A percentile compares a stretch with the other conserved stretches of the same genome.
Conservation (phyloP, 805 yeast genomes). For the Metschnikowia reukaufii region DNA sequence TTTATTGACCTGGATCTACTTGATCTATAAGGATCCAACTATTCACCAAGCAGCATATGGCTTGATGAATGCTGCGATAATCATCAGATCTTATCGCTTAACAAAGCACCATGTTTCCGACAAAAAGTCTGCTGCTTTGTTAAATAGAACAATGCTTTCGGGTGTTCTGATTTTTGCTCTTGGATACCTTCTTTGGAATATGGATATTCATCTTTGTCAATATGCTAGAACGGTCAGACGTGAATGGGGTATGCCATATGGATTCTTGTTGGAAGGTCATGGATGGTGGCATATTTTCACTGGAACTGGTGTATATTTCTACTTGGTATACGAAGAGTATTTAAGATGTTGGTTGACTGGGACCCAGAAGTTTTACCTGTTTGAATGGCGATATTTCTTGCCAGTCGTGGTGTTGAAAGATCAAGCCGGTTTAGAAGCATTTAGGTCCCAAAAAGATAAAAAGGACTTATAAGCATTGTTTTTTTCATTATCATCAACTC, state of each 20-base stretch:
- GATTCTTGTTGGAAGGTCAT: constrained; percentile 84
- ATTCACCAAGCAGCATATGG: constrained; percentile 90
- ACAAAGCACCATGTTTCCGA: constrained; percentile 55
- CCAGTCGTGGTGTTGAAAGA: constrained; percentile 20
- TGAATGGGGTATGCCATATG: constrained; percentile 75
- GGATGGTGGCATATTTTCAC: constrained; percentile 97
- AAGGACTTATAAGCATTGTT: constrained; percentile 5
- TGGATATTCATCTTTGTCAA: constrained; percentile 79
- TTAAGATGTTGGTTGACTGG: constrained; percentile 66
- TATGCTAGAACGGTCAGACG: constrained; percentile 60
- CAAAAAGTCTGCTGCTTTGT: constrained; percentile 41
- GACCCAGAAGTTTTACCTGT: constrained; percentile 52
- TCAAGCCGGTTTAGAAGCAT: constrained; percentile 15
- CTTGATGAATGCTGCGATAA: constrained; percentile 68
- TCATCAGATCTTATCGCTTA: constrained; percentile 56
- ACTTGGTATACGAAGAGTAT: constrained; percentile 75
- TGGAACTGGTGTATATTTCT: constrained; percentile 84
- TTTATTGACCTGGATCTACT: constrained; percentile 66
- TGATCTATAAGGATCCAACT: constrained; percentile 75
- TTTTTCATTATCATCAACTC: too few species aligned
- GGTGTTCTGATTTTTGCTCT: constrained; percentile 64
- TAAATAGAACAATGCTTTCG: constrained; percentile 54
- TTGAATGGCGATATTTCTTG: constrained; percentile 53
- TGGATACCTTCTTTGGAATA: constrained; percentile 86
- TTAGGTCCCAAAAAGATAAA: constrained; percentile 4